Evolutionary conservation across 2,329 filamentous ascomycete genomes (phyloP), one percentile per base, ranked within the genome.

Genomic region (Aquanectria penicillioides): DNA sequence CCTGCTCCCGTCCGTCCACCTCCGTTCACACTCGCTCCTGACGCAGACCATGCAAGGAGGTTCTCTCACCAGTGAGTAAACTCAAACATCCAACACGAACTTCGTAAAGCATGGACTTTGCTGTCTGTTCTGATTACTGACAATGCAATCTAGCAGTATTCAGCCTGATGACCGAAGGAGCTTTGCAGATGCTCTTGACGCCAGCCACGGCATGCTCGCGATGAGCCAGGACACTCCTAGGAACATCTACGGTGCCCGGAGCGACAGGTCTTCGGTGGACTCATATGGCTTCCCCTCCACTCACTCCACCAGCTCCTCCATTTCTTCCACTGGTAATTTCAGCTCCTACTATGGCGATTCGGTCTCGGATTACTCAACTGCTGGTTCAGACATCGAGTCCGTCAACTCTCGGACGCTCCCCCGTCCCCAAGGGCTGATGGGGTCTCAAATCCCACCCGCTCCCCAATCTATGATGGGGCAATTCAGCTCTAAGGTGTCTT

Each of bases 391-490:
- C 61, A 92, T 97, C 57, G 93, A 94, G 71, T 88, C 90, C 5
- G 85, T 92, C 53, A 85, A 87, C 31, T 93, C 92, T 47, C 86
- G 94, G 68, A 94, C 92, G n/a, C 81, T 97, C 3, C 93, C 94
- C 2, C 85, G 92, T 50, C 92, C 93, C 1, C 88, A 88, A 22
- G 89, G 86, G 31, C 70, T 84, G 51, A 82, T 84, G 78, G 80
- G 80, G 37, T 87, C 83, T 57, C 84, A 83, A 63, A 83, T 89
- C 26, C 92, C 93, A 2, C 93, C 93, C 1, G 93, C 93, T 15
- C 94, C 93, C 2, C 92, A 96, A 73, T 96, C 94, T 1, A 97
- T 99, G 93, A 99, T 99, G 95, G 89, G 93, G 49, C 94, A 97
- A 71, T 98, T 98, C 80, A 97, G 92, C 78, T 97, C 94, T 63